phyloP scores from a whole-genome alignment of 2,329 filamentous ascomycete genomes.

The Stemphylium vesicarium region DNA sequence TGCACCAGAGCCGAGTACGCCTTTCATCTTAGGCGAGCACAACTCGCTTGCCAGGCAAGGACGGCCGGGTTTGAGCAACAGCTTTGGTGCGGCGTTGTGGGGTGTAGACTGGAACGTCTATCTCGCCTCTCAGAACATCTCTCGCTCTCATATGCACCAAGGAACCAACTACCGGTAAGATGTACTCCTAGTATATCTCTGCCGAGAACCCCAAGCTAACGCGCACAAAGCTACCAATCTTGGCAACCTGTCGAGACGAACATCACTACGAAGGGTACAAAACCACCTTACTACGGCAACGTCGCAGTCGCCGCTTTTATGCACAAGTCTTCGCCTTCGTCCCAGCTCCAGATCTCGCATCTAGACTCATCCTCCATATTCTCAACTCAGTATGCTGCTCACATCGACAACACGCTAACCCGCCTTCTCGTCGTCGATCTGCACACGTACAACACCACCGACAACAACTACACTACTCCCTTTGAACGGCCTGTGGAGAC shows the following conservation, averaged over 20 bases:
- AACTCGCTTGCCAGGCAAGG: constrained; percentile 70
- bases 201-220: background rate
- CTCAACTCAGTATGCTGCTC: constrained; percentile 55
- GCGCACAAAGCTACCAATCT: constrained; percentile 26
- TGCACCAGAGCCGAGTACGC: constrained; percentile 50
- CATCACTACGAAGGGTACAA: constrained; percentile 61
- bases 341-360: background rate
- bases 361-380: background rate
- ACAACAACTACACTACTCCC: constrained; percentile 18
- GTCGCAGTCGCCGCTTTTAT: constrained; percentile 62
- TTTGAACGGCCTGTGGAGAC: constrained; percentile 39
- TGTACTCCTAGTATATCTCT: background rate
- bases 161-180: constrained; percentile 68
- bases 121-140: constrained; percentile 61
- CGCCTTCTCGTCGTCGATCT: constrained; percentile 65
- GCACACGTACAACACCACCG: constrained; percentile 52
- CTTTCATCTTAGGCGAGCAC: constrained; percentile 65
- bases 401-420: constrained; percentile 56
- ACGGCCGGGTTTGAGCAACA: constrained; percentile 66
- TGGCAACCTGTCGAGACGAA: constrained; percentile 66
- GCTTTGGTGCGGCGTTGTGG: constrained; percentile 72
- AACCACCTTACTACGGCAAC: constrained; percentile 69
- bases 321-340: constrained; percentile 23
- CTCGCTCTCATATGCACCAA: constrained; percentile 69
- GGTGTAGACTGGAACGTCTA: constrained; percentile 67